phyloP scores from a whole-genome alignment of 441 rosid genomes.

The Euphorbia celastroides region DNA sequence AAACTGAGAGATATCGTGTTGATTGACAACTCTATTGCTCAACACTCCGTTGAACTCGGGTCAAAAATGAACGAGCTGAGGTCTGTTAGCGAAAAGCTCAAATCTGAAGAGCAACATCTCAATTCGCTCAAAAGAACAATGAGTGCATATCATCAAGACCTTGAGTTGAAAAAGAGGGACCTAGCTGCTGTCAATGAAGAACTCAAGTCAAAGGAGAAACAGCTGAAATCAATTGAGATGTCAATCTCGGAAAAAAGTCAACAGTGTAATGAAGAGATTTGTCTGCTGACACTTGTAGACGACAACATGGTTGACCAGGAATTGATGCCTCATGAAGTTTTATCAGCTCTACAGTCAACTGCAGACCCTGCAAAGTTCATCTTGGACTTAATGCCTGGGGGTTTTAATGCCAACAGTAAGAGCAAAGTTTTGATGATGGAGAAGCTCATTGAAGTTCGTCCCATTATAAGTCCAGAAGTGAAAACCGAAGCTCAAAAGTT shows the following conservation, averaged over 20 bases:
- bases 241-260: conserved; percentile 18
- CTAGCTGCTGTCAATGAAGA: conserved; percentile 22
- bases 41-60: conserved; percentile 1
- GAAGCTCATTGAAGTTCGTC: conserved; percentile 27
- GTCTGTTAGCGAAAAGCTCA: conserved; percentile 7
- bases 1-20: not conserved
- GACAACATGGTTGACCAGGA: conserved; percentile 17
- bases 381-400: conserved; percentile 26
- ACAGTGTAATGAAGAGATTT: conserved; percentile 22
- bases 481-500: conserved; percentile 27
- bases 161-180: conserved; percentile 21
- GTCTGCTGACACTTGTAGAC: not conserved
- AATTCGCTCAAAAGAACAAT: conserved; percentile 16
- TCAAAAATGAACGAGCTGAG: too few relatives aligned
- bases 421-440: conserved; percentile 25
- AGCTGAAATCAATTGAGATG: conserved; percentile 24
- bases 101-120: conserved; percentile 22
- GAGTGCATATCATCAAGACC: conserved; percentile 10
- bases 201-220: conserved; percentile 20
- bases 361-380: conserved; percentile 42
- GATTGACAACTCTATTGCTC: conserved; percentile 8
- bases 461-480: conserved; percentile 21
- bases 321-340: conserved; percentile 34
- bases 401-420: conserved; percentile 25
- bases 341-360: conserved; percentile 20